Base-by-base conservation (phyloP, 352 stramenopile species). In the Globisporangium nodosum region DNA sequence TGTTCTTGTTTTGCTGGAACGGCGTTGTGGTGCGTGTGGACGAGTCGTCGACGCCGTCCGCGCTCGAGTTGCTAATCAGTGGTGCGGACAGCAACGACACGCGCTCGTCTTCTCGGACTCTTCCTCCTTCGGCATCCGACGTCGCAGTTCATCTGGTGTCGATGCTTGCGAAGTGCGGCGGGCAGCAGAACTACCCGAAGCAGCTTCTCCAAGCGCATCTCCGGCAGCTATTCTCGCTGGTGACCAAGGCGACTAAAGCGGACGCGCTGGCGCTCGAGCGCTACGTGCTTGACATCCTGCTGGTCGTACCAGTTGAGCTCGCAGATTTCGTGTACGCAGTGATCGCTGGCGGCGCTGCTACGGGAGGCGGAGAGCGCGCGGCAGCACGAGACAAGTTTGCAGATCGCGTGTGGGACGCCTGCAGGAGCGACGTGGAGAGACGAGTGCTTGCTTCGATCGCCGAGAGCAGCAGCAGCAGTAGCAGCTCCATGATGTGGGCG, bases 171-270 rank as follows among this genome's bases (percentile, higher is more conserved):
- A 81, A 81, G 54, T 76, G 78, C 60, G 72, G 70, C 37, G 66
- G 72, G 2, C 57, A 71, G 49, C 43, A 66, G 40, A 76, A 88
- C 48, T 88, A 90, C 47, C 84, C 84, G 3, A 73, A 69, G 46
- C 78, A 85, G 49, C 78, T 91, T 12, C 72, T 90, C 6, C 70
- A 88, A 63, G 69, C 81, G 18, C 78, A 93, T 66, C 53, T 91
- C 20, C 71, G 77, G 12, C 53, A 63, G 20, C 69, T 83, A 6
- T 63, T 87, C 35, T 27, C 39, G 21, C 12, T 51, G n/a, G 15
- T 56, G 33, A 3, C 9, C 24, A 49, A 39, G 27, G 31, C 12
- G n/a, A 35, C 49, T 12, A 9, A 24, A 60, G 37, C 30, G 5
- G 48, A 56, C 52, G 21, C 40, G 18, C 3, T 16, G 30, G 0